Conservation (phyloP, 2,329 filamentous ascomycete species). For the Hymenotorrendiella dingleyae region DNA sequence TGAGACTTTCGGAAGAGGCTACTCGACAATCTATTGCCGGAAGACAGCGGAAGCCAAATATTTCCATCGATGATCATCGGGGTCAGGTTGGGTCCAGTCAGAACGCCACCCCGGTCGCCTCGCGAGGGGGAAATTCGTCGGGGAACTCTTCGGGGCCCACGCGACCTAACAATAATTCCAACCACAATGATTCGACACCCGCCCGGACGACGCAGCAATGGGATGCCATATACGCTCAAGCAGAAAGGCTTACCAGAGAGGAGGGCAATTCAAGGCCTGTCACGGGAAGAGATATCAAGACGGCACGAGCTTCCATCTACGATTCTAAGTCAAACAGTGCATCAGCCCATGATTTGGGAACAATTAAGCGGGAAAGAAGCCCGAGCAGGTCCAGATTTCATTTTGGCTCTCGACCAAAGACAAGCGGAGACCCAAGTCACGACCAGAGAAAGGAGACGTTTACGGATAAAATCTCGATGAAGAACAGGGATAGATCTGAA, state of each 20-base stretch:
- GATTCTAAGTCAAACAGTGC: constrained; percentile 6
- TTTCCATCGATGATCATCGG: too few species aligned
- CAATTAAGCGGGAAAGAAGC: too few species aligned
- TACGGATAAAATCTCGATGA: constrained; percentile 1
- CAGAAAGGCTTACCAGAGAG: not conserved
- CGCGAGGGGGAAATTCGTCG: not conserved
- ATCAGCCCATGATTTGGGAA: constrained; percentile 5
- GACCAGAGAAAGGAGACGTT: not conserved
- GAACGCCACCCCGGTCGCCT: not conserved
- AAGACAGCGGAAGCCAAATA: too few species aligned
- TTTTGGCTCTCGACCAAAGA: constrained; percentile 1
- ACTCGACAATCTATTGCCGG: constrained; percentile 8
- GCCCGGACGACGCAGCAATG: not conserved
- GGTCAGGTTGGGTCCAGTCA: not conserved
- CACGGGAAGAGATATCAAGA: too few species aligned
- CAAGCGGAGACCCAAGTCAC: constrained; percentile 1
- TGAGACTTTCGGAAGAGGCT: constrained; percentile 23
- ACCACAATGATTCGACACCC: not conserved
- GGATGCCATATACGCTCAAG: not conserved
- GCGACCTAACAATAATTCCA: not conserved
- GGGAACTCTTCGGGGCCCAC: not conserved
- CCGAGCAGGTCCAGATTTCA: constrained; percentile 4
- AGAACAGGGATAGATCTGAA: not conserved
- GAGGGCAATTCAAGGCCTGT: not conserved
- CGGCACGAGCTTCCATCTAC: constrained; percentile 11